Percentiles rank a stretch among this genome's conserved stretches.
phyloP scores from a whole-genome alignment of 306 rosid genomes.

The Cucumis melo region DNA sequence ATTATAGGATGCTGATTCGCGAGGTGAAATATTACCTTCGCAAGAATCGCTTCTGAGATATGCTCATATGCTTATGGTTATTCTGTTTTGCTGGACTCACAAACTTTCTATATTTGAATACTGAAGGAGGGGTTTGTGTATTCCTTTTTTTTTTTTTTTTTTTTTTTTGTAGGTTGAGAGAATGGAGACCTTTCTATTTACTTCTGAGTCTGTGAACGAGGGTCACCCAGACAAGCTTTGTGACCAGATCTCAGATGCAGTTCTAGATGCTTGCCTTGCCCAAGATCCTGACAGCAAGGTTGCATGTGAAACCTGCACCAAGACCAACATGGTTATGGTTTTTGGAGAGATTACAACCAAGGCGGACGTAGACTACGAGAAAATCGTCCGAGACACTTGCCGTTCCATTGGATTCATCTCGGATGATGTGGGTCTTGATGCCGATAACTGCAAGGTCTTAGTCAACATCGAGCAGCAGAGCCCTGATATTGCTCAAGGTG shows the following conservation, averaged over 20 bases:
- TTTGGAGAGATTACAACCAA: constrained; percentile 37
- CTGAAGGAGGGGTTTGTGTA: background rate
- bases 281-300: constrained; percentile 32
- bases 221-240: constrained; percentile 44
- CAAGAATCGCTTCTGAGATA: background rate
- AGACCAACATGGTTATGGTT: constrained; percentile 26
- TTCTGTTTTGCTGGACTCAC: background rate
- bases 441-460: constrained; percentile 30
- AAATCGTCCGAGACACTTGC: constrained; percentile 31
- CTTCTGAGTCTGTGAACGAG: constrained; percentile 39
- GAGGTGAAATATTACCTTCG: background rate
- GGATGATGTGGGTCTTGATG: constrained; percentile 31
- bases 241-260: constrained; percentile 24
- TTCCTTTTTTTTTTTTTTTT: background rate
- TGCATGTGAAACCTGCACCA: constrained; percentile 29
- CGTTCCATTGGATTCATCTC: constrained; percentile 24
- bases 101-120: background rate
- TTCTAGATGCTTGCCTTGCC: constrained; percentile 27
- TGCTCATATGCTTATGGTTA: background rate
- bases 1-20: background rate
- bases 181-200: constrained; percentile 28
- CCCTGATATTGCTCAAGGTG: constrained; percentile 17
- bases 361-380: constrained; percentile 26
- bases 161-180: constrained; percentile 12
- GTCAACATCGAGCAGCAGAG: constrained; percentile 17